Evolutionary conservation across 345 rosid genomes (phyloP), one percentile per base, ranked within the genome.

Genomic region (Laguncularia racemosa): DNA sequence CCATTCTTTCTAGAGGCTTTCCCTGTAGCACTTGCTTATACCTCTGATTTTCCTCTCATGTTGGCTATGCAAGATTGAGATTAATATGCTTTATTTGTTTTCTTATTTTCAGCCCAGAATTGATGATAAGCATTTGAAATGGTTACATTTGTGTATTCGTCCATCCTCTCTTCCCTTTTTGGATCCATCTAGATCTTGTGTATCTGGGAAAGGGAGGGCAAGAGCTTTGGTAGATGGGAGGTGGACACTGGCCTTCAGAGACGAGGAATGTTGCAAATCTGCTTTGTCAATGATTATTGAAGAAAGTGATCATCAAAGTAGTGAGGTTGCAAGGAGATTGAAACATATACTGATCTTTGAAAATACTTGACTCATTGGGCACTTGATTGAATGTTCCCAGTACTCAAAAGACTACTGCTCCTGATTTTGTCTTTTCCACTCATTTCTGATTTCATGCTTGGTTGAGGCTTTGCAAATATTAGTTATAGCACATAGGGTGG

Each of bases 171-270:
- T 90, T 68, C 87, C 91, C 14, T 77, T 73, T 52, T 50, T 68
- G 61, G 88, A 85, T 71, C 79, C 92, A 55, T 66, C 76, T 48
- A 87, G 78, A 76, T 53, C 76, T 48, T 70, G 55, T 50, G 48
- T 62, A 28, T 61, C 60, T 47, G 73, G 73, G 47, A 84, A 71
- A 65, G 58, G 57, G 10, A 81, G 73, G 72, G 46, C 84, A n/a
- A 93, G 80, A 78, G 63, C 83, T 64, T 65, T 88, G 53, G 92
- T 89, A 16, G 97, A 95, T 52, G 99, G 99, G 50, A 84, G 90
- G 84, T 95, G 96, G 99, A 86, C 89, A 54, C 66, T 95, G 56
- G 95, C 99, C 58, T 95, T 95, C 76, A 73, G 81, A 65, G 85
- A 81, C 49, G 91, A 90, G 16, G 85, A 78, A 53, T 79, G 89